Conservation (phyloP, 2,329 filamentous ascomycete genomes). For the Fusarium protoensiforme region DNA sequence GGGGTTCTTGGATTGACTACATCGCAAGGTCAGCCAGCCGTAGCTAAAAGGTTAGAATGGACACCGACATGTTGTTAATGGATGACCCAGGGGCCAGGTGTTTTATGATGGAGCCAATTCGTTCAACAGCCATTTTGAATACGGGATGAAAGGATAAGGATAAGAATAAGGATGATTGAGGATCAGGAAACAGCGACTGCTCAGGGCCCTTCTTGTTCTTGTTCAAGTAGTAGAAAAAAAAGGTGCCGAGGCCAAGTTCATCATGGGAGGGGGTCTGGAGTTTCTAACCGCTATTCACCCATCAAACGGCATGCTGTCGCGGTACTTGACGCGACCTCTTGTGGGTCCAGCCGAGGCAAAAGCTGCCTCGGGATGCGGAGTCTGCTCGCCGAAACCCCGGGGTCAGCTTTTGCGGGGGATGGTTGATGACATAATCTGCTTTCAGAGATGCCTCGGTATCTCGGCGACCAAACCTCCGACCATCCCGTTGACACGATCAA, state of each 20-base stretch:
- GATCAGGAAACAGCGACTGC: slow-evolving; percentile 1
- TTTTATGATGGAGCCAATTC: slow-evolving; percentile 87
- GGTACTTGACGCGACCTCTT: slow-evolving; percentile 32
- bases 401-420: slow-evolving; percentile 15
- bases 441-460: neutral
- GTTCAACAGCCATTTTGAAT: slow-evolving; percentile 79
- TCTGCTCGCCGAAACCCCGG: slow-evolving; percentile 29
- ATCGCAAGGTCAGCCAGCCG: slow-evolving; percentile 5
- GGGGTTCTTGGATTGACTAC: slow-evolving; percentile 88
- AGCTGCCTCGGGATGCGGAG: slow-evolving; percentile 20
- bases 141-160: neutral
- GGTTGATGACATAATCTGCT: neutral
- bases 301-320: slow-evolving; percentile 31
- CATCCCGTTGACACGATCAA: neutral
- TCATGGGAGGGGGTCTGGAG: slow-evolving; percentile 31
- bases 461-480: neutral
- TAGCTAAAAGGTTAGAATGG: neutral
- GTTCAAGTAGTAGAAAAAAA: slow-evolving; percentile 28
- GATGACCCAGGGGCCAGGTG: slow-evolving; percentile 82
- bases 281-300: slow-evolving; percentile 15
- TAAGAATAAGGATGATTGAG: neutral
- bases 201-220: neutral
- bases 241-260: slow-evolving; percentile 33
- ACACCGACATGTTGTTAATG: slow-evolving; percentile 79
- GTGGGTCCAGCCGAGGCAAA: slow-evolving; percentile 48